Conservation (phyloP, 306 rosid species). For the Prunus mongolica region DNA sequence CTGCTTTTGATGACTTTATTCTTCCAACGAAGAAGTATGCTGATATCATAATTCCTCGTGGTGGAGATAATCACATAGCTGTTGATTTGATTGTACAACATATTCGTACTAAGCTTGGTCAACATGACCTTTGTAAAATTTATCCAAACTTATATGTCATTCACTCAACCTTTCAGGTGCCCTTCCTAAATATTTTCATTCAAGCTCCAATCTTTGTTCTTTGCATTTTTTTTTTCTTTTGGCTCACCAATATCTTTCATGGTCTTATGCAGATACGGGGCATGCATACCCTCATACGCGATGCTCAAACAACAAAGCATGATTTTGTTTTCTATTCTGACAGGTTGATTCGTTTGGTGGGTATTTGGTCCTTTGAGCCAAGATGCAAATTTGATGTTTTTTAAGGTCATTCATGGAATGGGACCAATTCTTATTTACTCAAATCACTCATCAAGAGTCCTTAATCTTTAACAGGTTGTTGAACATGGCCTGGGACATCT, state of each 20-base stretch:
- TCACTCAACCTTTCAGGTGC: conserved; percentile 97
- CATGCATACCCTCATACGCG: conserved; percentile 97
- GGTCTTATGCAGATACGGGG: conserved; percentile 76
- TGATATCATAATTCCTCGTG: conserved; percentile 96
- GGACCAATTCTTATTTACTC: conserved; percentile 5
- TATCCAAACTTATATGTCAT: conserved; percentile 87
- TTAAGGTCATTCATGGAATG: conserved; percentile 17
- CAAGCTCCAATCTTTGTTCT: conserved; percentile 14
- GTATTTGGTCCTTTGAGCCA: conserved; percentile 19
- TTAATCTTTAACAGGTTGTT: conserved; percentile 70
- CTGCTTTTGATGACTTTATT: conserved; percentile 97
- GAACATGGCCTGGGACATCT: conserved; percentile 98
- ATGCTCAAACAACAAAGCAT: conserved; percentile 84
- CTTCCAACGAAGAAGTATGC: conserved; percentile 99
- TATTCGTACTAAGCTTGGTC: conserved; percentile 96
- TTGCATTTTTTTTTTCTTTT: neutral
- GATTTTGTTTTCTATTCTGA: conserved; percentile 95
- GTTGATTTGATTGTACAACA: conserved; percentile 97
- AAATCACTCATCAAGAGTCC: conserved; percentile 21
- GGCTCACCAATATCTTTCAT: conserved; percentile 5
- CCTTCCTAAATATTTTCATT: conserved; percentile 12
- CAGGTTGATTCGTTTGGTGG: conserved; percentile 92
- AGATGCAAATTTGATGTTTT: conserved; percentile 22
- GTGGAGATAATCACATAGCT: conserved; percentile 98
- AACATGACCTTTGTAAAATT: conserved; percentile 97